A percentile compares a stretch with the other conserved stretches of the same genome.
These are phyloP conservation scores for Lactifluus subvellereus DNA, from an alignment of 768 basidiomycete species.

Conservation along the genomic window DNA sequence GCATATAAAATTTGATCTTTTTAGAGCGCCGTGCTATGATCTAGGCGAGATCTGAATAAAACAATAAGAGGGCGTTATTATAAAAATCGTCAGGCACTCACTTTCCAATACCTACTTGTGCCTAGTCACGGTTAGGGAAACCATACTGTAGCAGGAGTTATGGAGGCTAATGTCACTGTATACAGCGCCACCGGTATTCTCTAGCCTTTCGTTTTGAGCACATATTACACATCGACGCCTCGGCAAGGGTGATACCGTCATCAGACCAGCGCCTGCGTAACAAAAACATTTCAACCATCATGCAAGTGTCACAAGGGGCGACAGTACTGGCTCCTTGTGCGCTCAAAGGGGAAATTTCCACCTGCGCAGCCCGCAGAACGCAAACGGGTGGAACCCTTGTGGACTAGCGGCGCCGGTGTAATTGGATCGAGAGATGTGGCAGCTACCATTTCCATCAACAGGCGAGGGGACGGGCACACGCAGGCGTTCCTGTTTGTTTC, in stretches of 20 bases:
- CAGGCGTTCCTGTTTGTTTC: not conserved
- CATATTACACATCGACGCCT: not conserved
- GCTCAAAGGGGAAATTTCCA: not conserved
- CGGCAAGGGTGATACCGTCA: not conserved
- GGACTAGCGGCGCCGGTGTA: not conserved
- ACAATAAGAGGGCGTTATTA: not conserved
- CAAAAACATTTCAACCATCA: not conserved
- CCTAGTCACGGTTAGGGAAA: not conserved
- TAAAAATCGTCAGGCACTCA: not conserved
- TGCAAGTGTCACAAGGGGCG: not conserved
- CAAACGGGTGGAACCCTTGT: not conserved
- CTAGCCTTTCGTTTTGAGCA: not conserved
- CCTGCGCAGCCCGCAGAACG: not conserved
- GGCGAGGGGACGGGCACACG: not conserved
- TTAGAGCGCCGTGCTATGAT: too few relatives aligned
- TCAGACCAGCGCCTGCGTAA: not conserved
- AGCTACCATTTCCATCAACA: not conserved
- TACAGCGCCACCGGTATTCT: not conserved
- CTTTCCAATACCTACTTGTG: not conserved
- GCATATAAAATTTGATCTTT: too few relatives aligned
- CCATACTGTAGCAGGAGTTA: too few relatives aligned
- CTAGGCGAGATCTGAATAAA: too few relatives aligned
- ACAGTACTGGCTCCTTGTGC: too few relatives aligned
- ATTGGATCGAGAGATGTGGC: not conserved
- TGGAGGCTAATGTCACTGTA: too few relatives aligned